Conservation (phyloP, 2,329 filamentous ascomycete genomes). For the Aureobasidium lini region DNA sequence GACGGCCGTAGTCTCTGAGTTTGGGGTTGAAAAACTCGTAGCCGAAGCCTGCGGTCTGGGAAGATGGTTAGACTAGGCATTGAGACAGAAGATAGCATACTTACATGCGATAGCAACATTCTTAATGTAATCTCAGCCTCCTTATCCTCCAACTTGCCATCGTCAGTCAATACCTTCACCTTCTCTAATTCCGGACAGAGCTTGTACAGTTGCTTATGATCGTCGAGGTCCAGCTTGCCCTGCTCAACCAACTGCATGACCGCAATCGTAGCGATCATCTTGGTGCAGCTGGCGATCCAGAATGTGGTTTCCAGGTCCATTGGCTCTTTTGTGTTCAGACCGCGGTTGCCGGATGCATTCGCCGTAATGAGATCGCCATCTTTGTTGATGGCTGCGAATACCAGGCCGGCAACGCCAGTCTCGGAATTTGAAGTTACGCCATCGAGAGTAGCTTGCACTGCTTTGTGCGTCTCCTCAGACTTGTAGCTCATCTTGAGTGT, state of each 20-base stretch:
- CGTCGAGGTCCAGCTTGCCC: conserved; percentile 35
- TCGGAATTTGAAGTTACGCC: conserved; percentile 17
- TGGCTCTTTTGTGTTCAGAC: conserved; percentile 35
- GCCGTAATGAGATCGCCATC: conserved; percentile 35
- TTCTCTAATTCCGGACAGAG: conserved; percentile 37
- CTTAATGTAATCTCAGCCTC: conserved; percentile 42
- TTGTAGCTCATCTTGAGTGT: background rate
- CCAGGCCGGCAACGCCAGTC: conserved; percentile 33
- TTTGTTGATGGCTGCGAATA: conserved; percentile 40
- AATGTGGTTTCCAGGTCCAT: conserved; percentile 57
- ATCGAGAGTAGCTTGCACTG: conserved; percentile 14
- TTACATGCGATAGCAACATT: conserved; percentile 27
- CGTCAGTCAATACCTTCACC: conserved; percentile 34
- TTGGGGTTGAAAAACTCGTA: conserved; percentile 47
- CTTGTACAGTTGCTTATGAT: conserved; percentile 32
- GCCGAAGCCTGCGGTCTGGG: conserved; percentile 42
- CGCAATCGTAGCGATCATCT: conserved; percentile 37
- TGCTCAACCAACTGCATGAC: conserved; percentile 43
- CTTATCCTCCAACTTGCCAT: conserved; percentile 35
- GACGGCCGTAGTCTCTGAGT: conserved; percentile 36
- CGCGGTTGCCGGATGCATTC: conserved; percentile 35
- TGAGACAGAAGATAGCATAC: background rate
- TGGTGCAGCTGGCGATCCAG: conserved; percentile 48
- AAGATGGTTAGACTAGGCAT: background rate
- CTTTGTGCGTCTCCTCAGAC: conserved; percentile 4